Evolutionary conservation across 2,329 filamentous ascomycete genomes (phyloP).

Genomic region (Simplicillium sp.): DNA sequence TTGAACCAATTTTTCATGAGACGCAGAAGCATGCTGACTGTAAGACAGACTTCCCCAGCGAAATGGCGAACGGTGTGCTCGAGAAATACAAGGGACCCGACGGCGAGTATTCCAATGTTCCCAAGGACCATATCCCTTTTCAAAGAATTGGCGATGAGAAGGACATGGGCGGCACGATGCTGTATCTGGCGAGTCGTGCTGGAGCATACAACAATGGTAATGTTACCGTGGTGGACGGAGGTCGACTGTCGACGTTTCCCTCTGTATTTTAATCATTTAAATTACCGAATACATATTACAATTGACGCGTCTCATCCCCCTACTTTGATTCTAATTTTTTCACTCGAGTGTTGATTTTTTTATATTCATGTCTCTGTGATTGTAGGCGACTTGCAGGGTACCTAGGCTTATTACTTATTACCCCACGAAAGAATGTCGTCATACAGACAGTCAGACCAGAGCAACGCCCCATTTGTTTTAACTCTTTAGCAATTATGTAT

Average conservation of each 20-base stretch:
- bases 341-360: too few species aligned
- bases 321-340: too few species aligned
- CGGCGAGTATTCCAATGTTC: conserved; percentile 19
- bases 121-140: conserved; percentile 41
- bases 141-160: conserved; percentile 49
- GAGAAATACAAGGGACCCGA: conserved; percentile 24
- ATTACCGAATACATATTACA: background rate
- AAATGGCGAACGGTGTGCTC: conserved; percentile 46
- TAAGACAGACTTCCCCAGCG: conserved; percentile 52
- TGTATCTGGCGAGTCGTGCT: conserved; percentile 56
- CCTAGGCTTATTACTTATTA: too few species aligned
- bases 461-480: too few species aligned
- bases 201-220: conserved; percentile 59
- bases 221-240: conserved; percentile 54
- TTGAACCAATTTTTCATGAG: too few species aligned
- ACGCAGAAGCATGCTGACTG: too few species aligned
- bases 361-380: too few species aligned
- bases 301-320: too few species aligned
- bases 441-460: too few species aligned
- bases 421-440: too few species aligned
- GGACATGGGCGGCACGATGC: conserved; percentile 52
- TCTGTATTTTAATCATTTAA: conserved; percentile 33
- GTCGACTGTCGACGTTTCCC: conserved; percentile 46
- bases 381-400: too few species aligned
- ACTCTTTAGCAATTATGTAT: too few species aligned